Base-by-base conservation (phyloP, 2,329 filamentous ascomycete genomes). In the Clarireedia sp. region DNA sequence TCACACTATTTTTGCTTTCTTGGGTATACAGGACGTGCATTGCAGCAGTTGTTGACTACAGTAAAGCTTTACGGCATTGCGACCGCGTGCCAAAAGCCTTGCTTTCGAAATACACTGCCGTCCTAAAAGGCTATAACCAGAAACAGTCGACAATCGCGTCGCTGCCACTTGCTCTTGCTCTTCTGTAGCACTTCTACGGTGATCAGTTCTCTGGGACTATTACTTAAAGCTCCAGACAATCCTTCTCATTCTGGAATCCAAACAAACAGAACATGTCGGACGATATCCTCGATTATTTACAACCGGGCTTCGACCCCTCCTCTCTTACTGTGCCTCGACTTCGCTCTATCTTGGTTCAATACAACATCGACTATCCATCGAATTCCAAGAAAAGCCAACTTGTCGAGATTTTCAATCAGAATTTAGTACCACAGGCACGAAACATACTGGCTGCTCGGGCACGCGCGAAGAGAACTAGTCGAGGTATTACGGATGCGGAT, bases 301-400 rank as follows among this genome's bases (percentile, higher is more conserved):
- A 91, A 67, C 80, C 89, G 54, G 89, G 82, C 65, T 97, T 96
- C 70, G 90, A 99, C 69, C 84, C 94, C 19, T 79, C 80, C 67
- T 82, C 80, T 61, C 81, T 97, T 60, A 97, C 90, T 1, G 84
- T 97, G 49, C 90, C 94, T 26, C 87, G 87, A 46, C 77, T 99
- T 64, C 89, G 94, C 66, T 92, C 88, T 48, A 95, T 97, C 62
- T 82, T 99, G 56, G 88, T 97, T 66, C 87, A 84, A 62, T 89
- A 99, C 74, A 87, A 90, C 68, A 77, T 97, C 66, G 74, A 83
- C 38, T 97, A 96, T 69, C 86, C 91, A 5, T 85, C 89, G 0
- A 91, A 85, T 4, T 90, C 94, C 12, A 99, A 97, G 75, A 99
- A 99, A 75, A 75, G 83, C 0, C 86, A 95, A 67, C 82, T 99